phyloP scores from a whole-genome alignment of 345 rosid genomes.

The Heritiera littoralis region DNA sequence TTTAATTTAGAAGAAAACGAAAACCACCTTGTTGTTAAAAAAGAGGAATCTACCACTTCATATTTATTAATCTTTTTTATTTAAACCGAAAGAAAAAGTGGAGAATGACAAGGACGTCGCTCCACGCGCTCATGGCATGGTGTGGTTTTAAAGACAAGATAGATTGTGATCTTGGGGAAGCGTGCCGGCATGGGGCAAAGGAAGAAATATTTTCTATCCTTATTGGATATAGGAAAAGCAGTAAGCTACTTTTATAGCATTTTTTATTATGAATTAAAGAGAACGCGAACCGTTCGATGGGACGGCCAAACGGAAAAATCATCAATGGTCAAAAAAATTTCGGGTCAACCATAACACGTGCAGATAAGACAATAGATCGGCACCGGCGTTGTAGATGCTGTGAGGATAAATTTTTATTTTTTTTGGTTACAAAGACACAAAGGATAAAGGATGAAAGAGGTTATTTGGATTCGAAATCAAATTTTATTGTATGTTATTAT shows the following conservation, averaged over 20 bases:
- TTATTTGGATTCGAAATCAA: no score
- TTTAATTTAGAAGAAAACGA: no score
- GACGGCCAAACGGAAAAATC: neutral
- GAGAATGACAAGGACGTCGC: neutral
- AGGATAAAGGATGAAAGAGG: no score
- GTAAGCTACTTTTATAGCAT: neutral
- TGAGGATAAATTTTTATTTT: no score
- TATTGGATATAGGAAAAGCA: neutral
- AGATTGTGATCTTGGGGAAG: neutral
- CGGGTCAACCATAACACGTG: neutral
- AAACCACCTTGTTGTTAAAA: no score
- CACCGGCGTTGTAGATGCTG: no score
- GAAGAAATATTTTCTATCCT: neutral
- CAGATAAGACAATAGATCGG: neutral
- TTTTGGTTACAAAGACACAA: no score
- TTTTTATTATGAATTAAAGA: neutral
- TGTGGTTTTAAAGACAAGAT: neutral
- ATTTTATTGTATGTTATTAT: no score
- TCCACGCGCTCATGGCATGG: neutral
- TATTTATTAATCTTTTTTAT: neutral
- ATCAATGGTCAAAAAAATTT: neutral
- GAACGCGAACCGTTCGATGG: neutral
- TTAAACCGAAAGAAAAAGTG: neutral
- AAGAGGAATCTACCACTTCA: no score
- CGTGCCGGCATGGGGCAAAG: slow-evolving; percentile 8